Evolutionary conservation across 1,284 basidiomycete genomes (phyloP), one percentile per base, ranked within the genome.

Genomic region (Papiliotrema laurentii): DNA sequence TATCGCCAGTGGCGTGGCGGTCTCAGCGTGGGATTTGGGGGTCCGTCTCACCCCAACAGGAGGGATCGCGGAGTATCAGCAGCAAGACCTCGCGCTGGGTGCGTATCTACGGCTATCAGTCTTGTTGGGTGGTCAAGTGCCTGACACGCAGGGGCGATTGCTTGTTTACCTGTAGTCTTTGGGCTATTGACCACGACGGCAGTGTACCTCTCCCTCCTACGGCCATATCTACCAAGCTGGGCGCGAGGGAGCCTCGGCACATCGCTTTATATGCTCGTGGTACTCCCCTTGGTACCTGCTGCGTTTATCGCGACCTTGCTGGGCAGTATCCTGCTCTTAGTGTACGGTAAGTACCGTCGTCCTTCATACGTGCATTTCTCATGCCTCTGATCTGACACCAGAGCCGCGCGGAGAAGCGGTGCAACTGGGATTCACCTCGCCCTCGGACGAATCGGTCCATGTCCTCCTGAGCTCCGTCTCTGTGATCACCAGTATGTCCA

Each of bases 31-130:
- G 60, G 47, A 56, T 28, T 33, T 62, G 4, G 43, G 39, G 1
- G 36, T 56, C 24, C 34, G 34, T 9, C 40, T 62, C 2, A 31
- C 21, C 5, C 35, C 41, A 6, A 45, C 51, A 1, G 19, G 14
- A 4, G n/a, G n/a, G n/a, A 16, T 42, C n/a, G 21, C 21, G 4
- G 38, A 39, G 9, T 53, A 53, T 35, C 25, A 40, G 19, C 25
- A 41, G 11, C 36, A 51, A 19, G 58, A 58, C 49, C 50, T 45
- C 4, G 56, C 53, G 7, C 43, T 62, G 3, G 58, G 59, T 55
- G 11, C 47, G 53, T 46, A 10, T 16, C 26, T 26, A 21, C 38
- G 9, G 31, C 30, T 42, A 37, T 18, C 11, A 10, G 18, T 37
- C 36, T 18, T 10, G 11, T 14, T 9, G 18, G 36, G n/a, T n/a